phyloP scores from a whole-genome alignment of 2,329 filamentous ascomycete genomes.

The Aspergillus fructus region DNA sequence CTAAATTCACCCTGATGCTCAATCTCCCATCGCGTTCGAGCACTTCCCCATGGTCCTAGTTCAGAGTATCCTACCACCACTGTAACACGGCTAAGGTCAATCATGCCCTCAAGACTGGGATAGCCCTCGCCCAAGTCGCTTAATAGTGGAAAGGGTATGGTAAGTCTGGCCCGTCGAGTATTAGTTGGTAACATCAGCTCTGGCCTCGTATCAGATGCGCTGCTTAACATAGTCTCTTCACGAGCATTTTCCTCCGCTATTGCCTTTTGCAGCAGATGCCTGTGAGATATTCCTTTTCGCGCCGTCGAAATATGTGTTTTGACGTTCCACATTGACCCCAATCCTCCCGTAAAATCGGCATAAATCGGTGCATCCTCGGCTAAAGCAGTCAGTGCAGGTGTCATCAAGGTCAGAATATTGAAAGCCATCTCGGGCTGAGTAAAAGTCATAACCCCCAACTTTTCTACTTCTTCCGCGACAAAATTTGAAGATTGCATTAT shows the following conservation, averaged over 20 bases:
- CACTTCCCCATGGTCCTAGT: conserved; percentile 84
- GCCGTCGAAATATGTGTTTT: conserved; percentile 22
- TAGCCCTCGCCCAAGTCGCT: conserved; percentile 3
- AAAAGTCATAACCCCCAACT: conserved; percentile 41
- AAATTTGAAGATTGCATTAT: conserved; percentile 46
- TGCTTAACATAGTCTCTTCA: conserved; percentile 7
- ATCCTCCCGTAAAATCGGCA: conserved; percentile 42
- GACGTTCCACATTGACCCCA: conserved; percentile 31
- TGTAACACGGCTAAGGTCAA: conserved; percentile 38
- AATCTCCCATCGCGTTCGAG: conserved; percentile 98
- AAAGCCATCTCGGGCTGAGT: conserved; percentile 44
- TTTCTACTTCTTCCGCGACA: conserved; percentile 39
- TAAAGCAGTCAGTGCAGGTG: conserved; percentile 26
- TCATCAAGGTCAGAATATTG: conserved; percentile 39
- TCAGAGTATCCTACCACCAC: conserved; percentile 45
- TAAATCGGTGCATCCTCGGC: conserved; percentile 37
- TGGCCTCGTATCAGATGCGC: neutral
- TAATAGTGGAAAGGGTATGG: conserved; percentile 11
- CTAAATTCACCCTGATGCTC: conserved; percentile 95
- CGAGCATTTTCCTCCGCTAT: conserved; percentile 22
- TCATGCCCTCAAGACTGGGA: conserved; percentile 32
- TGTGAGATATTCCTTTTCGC: conserved; percentile 19
- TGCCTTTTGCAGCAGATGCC: conserved; percentile 21
- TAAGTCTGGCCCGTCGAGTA: conserved; percentile 10
- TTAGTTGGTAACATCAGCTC: neutral